These are phyloP conservation scores for Lipomyces sp. DNA, from an alignment of 805 yeast species.

Conservation along the genomic window DNA sequence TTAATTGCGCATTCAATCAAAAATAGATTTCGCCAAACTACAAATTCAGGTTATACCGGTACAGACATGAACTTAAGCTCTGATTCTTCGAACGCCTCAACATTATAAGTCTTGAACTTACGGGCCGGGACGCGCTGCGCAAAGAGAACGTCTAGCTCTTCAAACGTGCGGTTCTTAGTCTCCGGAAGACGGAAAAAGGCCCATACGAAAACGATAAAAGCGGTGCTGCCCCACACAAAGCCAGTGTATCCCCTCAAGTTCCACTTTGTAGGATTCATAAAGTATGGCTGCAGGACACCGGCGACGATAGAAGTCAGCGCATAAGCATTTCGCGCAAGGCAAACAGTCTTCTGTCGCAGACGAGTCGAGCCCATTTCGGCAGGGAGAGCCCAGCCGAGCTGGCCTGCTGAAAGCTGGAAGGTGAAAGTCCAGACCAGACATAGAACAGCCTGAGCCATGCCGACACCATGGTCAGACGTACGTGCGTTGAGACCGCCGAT, in stretches of 20 bases:
- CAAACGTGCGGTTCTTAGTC: slow-evolving; percentile 54
- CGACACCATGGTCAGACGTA: too few species aligned
- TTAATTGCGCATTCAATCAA: too few species aligned
- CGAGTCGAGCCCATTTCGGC: slow-evolving; percentile 46
- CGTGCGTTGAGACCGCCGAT: too few species aligned
- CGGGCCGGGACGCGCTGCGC: slow-evolving; percentile 36
- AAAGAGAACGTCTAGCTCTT: slow-evolving; percentile 58
- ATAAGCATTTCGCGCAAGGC: slow-evolving; percentile 42
- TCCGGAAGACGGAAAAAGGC: slow-evolving; percentile 56
- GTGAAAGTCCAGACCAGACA: slow-evolving; percentile 48
- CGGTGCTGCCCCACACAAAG: slow-evolving; percentile 45
- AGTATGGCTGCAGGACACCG: slow-evolving; percentile 43
- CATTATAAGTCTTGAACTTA: slow-evolving; percentile 31
- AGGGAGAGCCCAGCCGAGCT: slow-evolving; percentile 43
- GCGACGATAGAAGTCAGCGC: slow-evolving; percentile 25
- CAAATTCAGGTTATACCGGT: too few species aligned
- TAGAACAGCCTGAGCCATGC: slow-evolving; percentile 10
- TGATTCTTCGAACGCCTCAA: slow-evolving; percentile 14
- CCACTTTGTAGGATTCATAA: slow-evolving; percentile 48
- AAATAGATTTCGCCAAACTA: too few species aligned
- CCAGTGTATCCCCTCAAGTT: slow-evolving; percentile 51
- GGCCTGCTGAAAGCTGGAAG: slow-evolving; percentile 48
- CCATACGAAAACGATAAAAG: slow-evolving; percentile 42
- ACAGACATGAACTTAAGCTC: too few species aligned
- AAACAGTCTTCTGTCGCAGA: slow-evolving; percentile 45